Evolutionary conservation across 2,329 filamentous ascomycete species (phyloP).

Genomic region (Fusarium pseudonygamai): DNA sequence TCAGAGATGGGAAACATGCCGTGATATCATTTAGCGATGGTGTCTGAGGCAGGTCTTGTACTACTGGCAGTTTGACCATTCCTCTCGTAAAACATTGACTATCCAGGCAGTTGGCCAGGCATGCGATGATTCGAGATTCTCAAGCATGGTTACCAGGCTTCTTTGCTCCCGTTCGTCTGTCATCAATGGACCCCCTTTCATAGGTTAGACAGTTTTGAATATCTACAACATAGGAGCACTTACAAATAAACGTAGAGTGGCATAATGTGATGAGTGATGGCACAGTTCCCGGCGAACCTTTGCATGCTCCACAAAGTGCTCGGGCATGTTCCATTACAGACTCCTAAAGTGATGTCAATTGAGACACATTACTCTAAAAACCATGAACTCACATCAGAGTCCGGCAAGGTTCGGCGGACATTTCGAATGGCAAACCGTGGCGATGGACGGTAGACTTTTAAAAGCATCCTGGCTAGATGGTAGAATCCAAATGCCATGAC

Average conservation of each 20-base stretch:
- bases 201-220: background rate
- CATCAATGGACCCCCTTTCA: slow-evolving; percentile 1
- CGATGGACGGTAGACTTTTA: slow-evolving; percentile 1
- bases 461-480: slow-evolving; percentile 2
- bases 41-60: background rate
- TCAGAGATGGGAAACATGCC: background rate
- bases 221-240: background rate
- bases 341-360: background rate
- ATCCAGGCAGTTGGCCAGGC: slow-evolving; percentile 12
- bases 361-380: too few species aligned
- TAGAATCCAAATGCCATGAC: slow-evolving; percentile 9
- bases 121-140: slow-evolving; percentile 1
- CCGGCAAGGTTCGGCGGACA: background rate
- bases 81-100: background rate
- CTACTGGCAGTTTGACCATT: background rate
- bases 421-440: slow-evolving; percentile 1
- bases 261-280: slow-evolving; percentile 8
- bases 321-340: slow-evolving; percentile 6
- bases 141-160: background rate
- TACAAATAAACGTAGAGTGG: slow-evolving; percentile 16
- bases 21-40: slow-evolving; percentile 14
- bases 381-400: background rate
- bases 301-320: slow-evolving; percentile 2
- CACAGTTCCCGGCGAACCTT: slow-evolving; percentile 6
- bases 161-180: background rate